Evolutionary conservation across 148 eudicot genomes (phyloP).

Genomic region (Amaranthus cruentus): DNA sequence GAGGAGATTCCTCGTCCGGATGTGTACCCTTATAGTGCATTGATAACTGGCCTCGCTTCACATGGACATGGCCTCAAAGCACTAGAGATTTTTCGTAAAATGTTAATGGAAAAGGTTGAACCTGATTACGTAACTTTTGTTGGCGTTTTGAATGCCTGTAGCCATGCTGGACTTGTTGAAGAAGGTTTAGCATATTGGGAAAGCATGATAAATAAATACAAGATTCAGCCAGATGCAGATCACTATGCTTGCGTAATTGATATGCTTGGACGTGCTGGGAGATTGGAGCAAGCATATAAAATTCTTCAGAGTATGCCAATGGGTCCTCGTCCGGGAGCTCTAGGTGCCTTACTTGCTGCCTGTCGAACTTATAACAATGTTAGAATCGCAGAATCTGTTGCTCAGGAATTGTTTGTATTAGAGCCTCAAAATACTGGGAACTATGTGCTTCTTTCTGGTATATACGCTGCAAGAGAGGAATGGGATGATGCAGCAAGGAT

Average conservation of each 20-base stretch:
- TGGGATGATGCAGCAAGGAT: conserved; percentile 38
- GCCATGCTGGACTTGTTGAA: conserved; percentile 41
- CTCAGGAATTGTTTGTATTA: conserved; percentile 33
- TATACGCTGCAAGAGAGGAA: conserved; percentile 43
- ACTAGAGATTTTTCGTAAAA: conserved; percentile 28
- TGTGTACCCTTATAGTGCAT: conserved; percentile 40
- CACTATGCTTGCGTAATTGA: conserved; percentile 46
- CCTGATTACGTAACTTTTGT: conserved; percentile 43
- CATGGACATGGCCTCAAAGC: conserved; percentile 40
- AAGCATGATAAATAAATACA: conserved; percentile 36
- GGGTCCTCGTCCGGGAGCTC: conserved; percentile 35
- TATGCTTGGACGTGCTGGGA: conserved; percentile 53
- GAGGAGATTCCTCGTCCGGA: conserved; percentile 31
- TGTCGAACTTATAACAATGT: conserved; percentile 37
- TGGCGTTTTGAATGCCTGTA: conserved; percentile 40
- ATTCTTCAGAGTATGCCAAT: conserved; percentile 32
- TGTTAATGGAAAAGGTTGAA: conserved; percentile 26
- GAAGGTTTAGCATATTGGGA: conserved; percentile 42
- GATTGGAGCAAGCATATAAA: conserved; percentile 35
- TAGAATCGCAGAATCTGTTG: conserved; percentile 35
- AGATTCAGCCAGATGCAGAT: conserved; percentile 40
- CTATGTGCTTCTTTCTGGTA: conserved; percentile 45
- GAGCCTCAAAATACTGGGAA: conserved; percentile 44
- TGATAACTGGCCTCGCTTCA: conserved; percentile 46
- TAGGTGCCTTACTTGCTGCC: conserved; percentile 46